A percentile compares a stretch with the other conserved stretches of the same genome.
These are phyloP conservation scores for Helicostylum pulchrum DNA, from an alignment of 192 early-diverging fungal genomes.

Conservation along the genomic window DNA sequence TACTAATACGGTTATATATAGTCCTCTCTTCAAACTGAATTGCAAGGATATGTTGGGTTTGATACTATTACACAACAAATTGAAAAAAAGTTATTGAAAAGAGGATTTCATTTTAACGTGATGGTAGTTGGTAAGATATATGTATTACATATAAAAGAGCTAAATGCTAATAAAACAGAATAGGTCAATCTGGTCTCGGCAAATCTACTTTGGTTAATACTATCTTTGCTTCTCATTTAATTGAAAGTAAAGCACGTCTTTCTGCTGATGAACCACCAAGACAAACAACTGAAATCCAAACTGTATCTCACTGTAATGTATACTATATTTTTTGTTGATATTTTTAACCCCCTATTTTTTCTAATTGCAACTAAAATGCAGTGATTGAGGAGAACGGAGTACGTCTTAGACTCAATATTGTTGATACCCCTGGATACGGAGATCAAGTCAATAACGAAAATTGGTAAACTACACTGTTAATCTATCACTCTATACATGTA, in stretches of 20 bases:
- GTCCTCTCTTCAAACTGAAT: conserved; percentile 43
- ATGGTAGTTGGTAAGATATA: conserved; percentile 85
- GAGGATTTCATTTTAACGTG: conserved; percentile 95
- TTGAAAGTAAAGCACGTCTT: conserved; percentile 86
- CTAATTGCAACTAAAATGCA: conserved; percentile 27
- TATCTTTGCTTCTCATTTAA: conserved; percentile 91
- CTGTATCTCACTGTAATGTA: conserved; percentile 75
- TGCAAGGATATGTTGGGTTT: conserved; percentile 94
- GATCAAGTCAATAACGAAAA: conserved; percentile 99
- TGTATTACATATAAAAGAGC: neutral
- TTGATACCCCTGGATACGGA: conserved; percentile 96
- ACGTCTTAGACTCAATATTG: conserved; percentile 87
- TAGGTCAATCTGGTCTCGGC: conserved; percentile 93
- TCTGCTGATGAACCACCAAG: conserved; percentile 76
- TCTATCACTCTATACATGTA: neutral
- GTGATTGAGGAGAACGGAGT: conserved; percentile 96
- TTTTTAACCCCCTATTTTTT: neutral
- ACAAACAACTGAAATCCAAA: conserved; percentile 94
- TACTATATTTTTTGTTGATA: conserved; percentile 4
- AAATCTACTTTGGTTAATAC: conserved; percentile 98
- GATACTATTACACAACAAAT: conserved; percentile 95
- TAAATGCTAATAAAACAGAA: neutral
- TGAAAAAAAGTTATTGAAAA: conserved; percentile 94
- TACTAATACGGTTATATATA: neutral
- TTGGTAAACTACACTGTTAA: conserved; percentile 51